Conservation (phyloP, 441 rosid species). For the Francoa sonchifolia region DNA sequence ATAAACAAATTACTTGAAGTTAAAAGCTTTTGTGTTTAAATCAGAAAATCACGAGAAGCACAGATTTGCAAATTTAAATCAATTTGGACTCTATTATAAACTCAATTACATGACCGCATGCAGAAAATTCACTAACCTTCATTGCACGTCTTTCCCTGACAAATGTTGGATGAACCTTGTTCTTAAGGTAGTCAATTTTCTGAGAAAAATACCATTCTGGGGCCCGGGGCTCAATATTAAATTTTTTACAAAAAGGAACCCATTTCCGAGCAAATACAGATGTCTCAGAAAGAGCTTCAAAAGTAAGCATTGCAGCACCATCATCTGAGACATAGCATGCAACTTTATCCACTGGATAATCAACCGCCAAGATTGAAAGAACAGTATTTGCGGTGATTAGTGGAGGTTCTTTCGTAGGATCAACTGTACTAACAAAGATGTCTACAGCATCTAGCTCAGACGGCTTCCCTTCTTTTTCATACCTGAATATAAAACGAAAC, state of each 20-base stretch:
- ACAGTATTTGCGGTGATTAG: slow-evolving; percentile 95
- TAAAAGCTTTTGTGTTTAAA: background rate
- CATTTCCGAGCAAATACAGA: slow-evolving; percentile 91
- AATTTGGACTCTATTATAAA: background rate
- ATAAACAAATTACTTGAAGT: background rate
- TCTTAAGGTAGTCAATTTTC: slow-evolving; percentile 73
- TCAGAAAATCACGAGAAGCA: background rate
- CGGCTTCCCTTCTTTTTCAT: slow-evolving; percentile 84
- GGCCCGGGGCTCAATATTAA: slow-evolving; percentile 81
- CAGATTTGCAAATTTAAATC: background rate
- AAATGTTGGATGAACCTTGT: slow-evolving; percentile 69
- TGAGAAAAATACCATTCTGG: slow-evolving; percentile 90
- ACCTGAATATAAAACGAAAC: slow-evolving; percentile 26
- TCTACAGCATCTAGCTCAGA: slow-evolving; percentile 62
- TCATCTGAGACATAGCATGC: slow-evolving; percentile 96
- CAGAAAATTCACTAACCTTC: slow-evolving; percentile 44
- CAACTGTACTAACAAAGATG: slow-evolving; percentile 88
- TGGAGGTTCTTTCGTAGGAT: slow-evolving; percentile 94
- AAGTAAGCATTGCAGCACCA: slow-evolving; percentile 98
- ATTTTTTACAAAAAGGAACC: slow-evolving; percentile 94
- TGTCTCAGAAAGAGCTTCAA: slow-evolving; percentile 94
- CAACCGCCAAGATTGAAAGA: slow-evolving; percentile 87
- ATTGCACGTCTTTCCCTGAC: slow-evolving; percentile 77
- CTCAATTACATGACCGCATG: background rate
- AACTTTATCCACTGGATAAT: slow-evolving; percentile 85